These are phyloP conservation scores for Saxophila tyrrhenica DNA, from an alignment of 495 filamentous ascomycete species.

Conservation along the genomic window DNA sequence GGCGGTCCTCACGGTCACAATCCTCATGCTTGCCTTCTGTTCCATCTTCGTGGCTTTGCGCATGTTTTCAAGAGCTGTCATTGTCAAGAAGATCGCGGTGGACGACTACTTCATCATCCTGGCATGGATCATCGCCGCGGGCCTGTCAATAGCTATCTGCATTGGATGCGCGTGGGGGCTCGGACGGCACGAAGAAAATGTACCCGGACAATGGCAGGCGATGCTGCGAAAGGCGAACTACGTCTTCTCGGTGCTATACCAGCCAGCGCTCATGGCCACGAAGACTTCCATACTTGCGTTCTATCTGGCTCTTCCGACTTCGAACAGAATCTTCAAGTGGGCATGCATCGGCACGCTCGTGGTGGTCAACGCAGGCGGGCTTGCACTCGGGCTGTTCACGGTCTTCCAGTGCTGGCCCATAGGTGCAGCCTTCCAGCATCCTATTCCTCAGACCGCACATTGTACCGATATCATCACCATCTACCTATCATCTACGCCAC, in stretches of 20 bases:
- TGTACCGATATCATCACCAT: slow-evolving; percentile 71
- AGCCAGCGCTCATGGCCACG: slow-evolving; percentile 75
- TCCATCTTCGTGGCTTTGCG: slow-evolving; percentile 62
- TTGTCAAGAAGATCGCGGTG: slow-evolving; percentile 55
- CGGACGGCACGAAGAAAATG: slow-evolving; percentile 60
- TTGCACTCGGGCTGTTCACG: slow-evolving; percentile 72
- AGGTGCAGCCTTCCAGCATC: slow-evolving; percentile 45
- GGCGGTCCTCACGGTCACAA: slow-evolving; percentile 63
- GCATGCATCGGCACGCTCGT: slow-evolving; percentile 57
- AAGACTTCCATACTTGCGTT: slow-evolving; percentile 90
- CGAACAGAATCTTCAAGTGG: slow-evolving; percentile 59
- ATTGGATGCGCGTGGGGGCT: slow-evolving; percentile 60
- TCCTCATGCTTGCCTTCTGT: slow-evolving; percentile 53
- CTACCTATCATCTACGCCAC: slow-evolving; percentile 71
- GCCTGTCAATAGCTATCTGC: slow-evolving; percentile 64
- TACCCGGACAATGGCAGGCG: slow-evolving; percentile 36
- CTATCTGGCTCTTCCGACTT: slow-evolving; percentile 67
- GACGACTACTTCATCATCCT: slow-evolving; percentile 80
- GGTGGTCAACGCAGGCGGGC: slow-evolving; percentile 66
- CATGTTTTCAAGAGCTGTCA: slow-evolving; percentile 57
- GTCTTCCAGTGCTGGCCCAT: slow-evolving; percentile 82
- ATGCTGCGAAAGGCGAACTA: slow-evolving; percentile 59
- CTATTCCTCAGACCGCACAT: slow-evolving; percentile 31
- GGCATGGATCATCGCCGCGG: slow-evolving; percentile 72
- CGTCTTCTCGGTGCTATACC: slow-evolving; percentile 76